A percentile compares a stretch with the other conserved stretches of the same genome.
These are phyloP conservation scores for Incumbomyces delicatus DNA, from an alignment of 2,329 filamentous ascomycete species.

Conservation along the genomic window DNA sequence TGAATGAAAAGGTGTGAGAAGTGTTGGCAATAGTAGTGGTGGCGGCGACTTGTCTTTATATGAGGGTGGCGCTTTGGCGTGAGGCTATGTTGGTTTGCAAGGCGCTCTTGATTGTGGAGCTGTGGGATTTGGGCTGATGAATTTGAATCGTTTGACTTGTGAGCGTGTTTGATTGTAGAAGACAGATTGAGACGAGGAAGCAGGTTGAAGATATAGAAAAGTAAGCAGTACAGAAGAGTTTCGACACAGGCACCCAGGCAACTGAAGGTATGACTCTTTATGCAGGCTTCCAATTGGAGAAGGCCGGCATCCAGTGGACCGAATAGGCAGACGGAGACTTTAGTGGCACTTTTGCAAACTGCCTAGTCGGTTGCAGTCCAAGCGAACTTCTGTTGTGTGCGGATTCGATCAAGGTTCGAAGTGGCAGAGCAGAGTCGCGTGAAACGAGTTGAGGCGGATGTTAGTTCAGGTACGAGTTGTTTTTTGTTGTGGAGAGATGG, in stretches of 20 bases:
- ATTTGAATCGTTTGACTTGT: background rate
- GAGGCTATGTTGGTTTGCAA: conserved; percentile 2
- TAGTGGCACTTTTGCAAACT: background rate
- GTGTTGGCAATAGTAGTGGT: background rate
- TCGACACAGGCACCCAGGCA: background rate
- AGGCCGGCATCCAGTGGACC: background rate
- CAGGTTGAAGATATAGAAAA: background rate
- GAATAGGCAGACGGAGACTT: background rate
- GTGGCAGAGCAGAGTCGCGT: background rate
- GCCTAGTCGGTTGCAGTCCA: too few species aligned
- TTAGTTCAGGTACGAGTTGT: background rate
- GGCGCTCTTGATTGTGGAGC: background rate
- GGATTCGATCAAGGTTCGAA: background rate
- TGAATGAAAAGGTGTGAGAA: background rate
- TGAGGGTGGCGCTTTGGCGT: background rate
- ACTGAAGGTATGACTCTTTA: background rate
- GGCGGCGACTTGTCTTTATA: background rate
- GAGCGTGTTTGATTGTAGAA: background rate
- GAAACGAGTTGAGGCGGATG: background rate
- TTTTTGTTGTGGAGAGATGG: too few species aligned
- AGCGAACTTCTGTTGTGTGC: too few species aligned
- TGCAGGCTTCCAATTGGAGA: background rate
- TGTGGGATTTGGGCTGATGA: conserved; percentile 1
- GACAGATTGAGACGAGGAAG: background rate
- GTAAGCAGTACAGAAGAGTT: background rate